Evolutionary conservation across 1,284 basidiomycete species (phyloP).

Genomic region (Singerocomus inundabilis): DNA sequence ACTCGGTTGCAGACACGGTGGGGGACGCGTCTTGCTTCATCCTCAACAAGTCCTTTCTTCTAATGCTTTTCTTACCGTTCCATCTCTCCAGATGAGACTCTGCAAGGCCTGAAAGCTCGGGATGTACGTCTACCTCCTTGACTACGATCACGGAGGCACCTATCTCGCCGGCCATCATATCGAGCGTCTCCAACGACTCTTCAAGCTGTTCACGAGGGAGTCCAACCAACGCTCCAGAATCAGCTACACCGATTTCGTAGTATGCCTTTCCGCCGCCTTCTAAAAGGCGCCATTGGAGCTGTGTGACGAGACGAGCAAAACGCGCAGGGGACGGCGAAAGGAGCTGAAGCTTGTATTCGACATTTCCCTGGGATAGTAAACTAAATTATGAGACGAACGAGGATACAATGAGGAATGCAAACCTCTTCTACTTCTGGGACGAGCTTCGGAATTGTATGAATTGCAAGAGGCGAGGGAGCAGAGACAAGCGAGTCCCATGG

Average conservation of each 20-base stretch:
- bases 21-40: conserved; percentile 24
- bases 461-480: conserved; percentile 41
- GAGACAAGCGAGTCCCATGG: conserved; percentile 77
- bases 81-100: conserved; percentile 32
- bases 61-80: conserved; percentile 25
- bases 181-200: conserved; percentile 77
- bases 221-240: conserved; percentile 84
- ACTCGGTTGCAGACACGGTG: conserved; percentile 40
- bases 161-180: conserved; percentile 90
- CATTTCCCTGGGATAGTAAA: conserved; percentile 54
- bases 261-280: conserved; percentile 91
- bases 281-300: conserved; percentile 92
- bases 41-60: conserved; percentile 21
- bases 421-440: conserved; percentile 72
- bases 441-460: conserved; percentile 47
- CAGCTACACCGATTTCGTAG: conserved; percentile 89
- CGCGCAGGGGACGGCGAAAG: conserved; percentile 67
- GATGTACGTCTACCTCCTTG: conserved; percentile 79
- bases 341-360: conserved; percentile 86
- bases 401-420: conserved; percentile 4
- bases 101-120: conserved; percentile 43
- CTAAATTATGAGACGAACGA: background rate
- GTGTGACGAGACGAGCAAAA: conserved; percentile 81
- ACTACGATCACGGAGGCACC: conserved; percentile 87
- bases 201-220: conserved; percentile 75